Evolutionary conservation across 768 basidiomycete genomes (phyloP).

Genomic region (Boletus pseudo-olivaceus): DNA sequence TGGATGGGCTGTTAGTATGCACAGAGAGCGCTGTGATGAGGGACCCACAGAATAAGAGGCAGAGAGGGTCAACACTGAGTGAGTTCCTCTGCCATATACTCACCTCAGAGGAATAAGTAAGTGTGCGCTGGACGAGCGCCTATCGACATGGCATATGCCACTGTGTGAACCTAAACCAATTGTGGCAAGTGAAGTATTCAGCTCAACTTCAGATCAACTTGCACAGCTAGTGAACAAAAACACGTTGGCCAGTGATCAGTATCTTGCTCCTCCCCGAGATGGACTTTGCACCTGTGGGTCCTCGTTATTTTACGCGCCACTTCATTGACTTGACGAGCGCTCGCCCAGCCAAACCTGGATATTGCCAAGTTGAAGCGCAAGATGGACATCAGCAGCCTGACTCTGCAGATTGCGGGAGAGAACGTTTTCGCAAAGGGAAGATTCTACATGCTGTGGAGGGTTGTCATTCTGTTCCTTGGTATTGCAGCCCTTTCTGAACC

Average conservation of each 20-base stretch:
- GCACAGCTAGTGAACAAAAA: conserved; percentile 13
- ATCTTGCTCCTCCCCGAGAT: conserved; percentile 5
- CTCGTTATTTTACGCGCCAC: conserved; percentile 3
- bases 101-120: neutral
- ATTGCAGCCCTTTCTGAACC: conserved; percentile 4
- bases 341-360: conserved; percentile 15
- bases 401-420: conserved; percentile 13
- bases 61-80: neutral
- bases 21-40: neutral
- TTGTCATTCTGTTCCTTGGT: conserved; percentile 1
- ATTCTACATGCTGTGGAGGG: conserved; percentile 29
- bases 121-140: neutral
- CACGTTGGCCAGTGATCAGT: conserved; percentile 19
- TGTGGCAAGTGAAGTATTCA: conserved; percentile 21
- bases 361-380: conserved; percentile 23
- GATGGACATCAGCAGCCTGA: conserved; percentile 24
- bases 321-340: conserved; percentile 1
- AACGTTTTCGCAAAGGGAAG: conserved; percentile 10
- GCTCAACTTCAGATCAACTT: neutral
- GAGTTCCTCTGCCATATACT: neutral
- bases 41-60: conserved; percentile 3
- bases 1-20: conserved; percentile 6
- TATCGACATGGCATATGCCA: no score
- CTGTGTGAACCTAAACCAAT: conserved; percentile 5
- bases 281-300: conserved; percentile 32